Base-by-base conservation (phyloP, 2,329 filamentous ascomycete genomes). In the Botrytis galanthina region DNA sequence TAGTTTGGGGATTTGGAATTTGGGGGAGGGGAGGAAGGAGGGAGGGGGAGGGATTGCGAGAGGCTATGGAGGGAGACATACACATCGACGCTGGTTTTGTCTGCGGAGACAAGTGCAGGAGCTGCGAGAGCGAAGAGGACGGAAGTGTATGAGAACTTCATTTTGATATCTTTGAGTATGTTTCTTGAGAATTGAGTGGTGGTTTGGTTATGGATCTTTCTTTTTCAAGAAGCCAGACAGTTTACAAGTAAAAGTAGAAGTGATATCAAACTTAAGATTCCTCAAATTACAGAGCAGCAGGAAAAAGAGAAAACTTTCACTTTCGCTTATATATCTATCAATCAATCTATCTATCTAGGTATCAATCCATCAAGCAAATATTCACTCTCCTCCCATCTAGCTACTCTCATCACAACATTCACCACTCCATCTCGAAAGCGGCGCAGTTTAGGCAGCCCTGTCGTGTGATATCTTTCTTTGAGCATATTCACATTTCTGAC, bases 31-130 rank as follows among this genome's bases (percentile, higher is more conserved):
- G 29, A 5, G 26, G 48, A 9, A 7, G 16, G n/a, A 20, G 6
- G n/a, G 16, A 32, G 20, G 9, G 67, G 46, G 37, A 39, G 46
- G 48, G 22, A n/a, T n/a, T 14, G 16, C 48, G 48, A n/a, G 48
- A 10, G 18, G 44, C 26, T 29, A 29, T 57, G 51, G 51, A 57
- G 51, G 14, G 51, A 8, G 20, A 75, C 76, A 73, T 77, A 78
- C 75, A 78, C 74, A 46, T 77, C 64, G 9, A 78, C 70, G 20
- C 69, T 61, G 57, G 64, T 64, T 26, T 71, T 48, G 26, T 54
- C 70, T 16, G 64, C 46, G 26, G 42, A 44, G 32, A 62, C 59
- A 14, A 71, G 29, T 32, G 59, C 59, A 16, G 60, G 46, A 16
- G 70, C 42, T 22, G 70, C 57, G 37, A 64, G 46, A 20, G 35